A percentile compares a stretch with the other conserved stretches of the same genome.
Conservation (phyloP, 768 basidiomycete genomes). For the Russula lepida region DNA sequence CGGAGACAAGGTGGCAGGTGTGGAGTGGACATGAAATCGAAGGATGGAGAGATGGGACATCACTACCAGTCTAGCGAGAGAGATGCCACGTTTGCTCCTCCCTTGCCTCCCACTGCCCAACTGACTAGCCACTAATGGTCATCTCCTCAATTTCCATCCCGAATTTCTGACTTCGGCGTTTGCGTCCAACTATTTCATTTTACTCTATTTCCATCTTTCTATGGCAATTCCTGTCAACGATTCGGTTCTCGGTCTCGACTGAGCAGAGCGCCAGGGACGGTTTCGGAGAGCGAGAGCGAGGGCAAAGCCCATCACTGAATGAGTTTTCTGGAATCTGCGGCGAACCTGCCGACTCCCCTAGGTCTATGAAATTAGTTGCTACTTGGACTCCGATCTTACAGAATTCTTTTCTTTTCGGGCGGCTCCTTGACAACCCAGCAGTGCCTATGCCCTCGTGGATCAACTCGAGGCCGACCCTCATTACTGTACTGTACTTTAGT, state of each 20-base stretch:
- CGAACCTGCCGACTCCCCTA: neutral
- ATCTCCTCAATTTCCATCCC: neutral
- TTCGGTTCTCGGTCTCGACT: too few relatives aligned
- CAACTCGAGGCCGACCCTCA: neutral
- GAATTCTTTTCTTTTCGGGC: neutral
- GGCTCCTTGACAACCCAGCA: neutral
- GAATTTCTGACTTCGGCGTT: neutral
- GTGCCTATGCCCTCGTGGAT: neutral
- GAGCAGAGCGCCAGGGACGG: neutral
- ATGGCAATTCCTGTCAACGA: neutral
- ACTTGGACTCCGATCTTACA: neutral
- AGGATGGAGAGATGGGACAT: slow-evolving; percentile 3
- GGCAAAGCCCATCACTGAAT: too few relatives aligned
- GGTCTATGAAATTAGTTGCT: neutral
- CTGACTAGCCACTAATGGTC: neutral
- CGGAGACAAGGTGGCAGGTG: slow-evolving; percentile 10
- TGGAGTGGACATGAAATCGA: slow-evolving; percentile 8
- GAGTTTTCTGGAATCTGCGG: neutral
- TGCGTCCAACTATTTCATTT: neutral
- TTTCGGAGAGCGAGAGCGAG: neutral
- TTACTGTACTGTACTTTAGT: neutral
- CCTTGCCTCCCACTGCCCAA: too few relatives aligned
- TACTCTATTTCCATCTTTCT: neutral
- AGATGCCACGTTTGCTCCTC: too few relatives aligned
- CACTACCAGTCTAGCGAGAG: too few relatives aligned